Conservation (phyloP, 371 early-diverging fungal species). For the Mortierella sp. region DNA sequence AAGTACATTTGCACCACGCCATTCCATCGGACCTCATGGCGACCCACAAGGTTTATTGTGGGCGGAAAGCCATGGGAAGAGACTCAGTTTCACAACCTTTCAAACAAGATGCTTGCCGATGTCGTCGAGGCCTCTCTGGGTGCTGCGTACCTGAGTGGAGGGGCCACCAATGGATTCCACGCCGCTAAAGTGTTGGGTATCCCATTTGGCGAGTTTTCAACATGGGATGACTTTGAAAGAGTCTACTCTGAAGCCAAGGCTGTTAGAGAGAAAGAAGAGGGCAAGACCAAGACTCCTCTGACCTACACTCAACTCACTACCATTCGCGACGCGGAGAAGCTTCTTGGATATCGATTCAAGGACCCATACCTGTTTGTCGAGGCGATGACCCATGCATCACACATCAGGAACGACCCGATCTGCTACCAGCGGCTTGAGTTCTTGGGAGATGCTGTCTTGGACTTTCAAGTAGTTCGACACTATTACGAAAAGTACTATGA, state of each 20-base stretch:
- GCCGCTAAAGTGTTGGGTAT: conserved; percentile 67
- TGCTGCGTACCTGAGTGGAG: conserved; percentile 75
- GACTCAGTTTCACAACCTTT: conserved; percentile 59
- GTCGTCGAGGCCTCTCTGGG: conserved; percentile 91
- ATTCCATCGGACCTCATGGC: conserved; percentile 74
- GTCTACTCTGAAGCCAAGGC: conserved; percentile 12
- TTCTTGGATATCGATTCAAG: conserved; percentile 79
- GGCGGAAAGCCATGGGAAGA: conserved; percentile 21
- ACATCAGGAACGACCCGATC: conserved; percentile 61
- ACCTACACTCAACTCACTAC: not conserved
- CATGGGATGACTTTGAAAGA: conserved; percentile 62
- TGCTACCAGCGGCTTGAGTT: conserved; percentile 96
- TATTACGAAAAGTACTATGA: conserved; percentile 70
- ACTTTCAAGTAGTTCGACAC: conserved; percentile 80
- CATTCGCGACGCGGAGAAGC: conserved; percentile 47
- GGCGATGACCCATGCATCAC: conserved; percentile 90
- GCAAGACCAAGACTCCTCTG: not conserved
- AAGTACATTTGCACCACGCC: conserved; percentile 68
- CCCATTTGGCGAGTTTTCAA: conserved; percentile 64
- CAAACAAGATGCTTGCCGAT: conserved; percentile 91
- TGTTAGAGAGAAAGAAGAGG: not conserved
- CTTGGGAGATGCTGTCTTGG: conserved; percentile 94
- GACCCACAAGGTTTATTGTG: conserved; percentile 63
- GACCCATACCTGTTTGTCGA: conserved; percentile 73
- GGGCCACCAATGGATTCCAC: conserved; percentile 70